Evolutionary conservation across 257 asterid species (phyloP).

Genomic region (Thymus quinquecostatus): DNA sequence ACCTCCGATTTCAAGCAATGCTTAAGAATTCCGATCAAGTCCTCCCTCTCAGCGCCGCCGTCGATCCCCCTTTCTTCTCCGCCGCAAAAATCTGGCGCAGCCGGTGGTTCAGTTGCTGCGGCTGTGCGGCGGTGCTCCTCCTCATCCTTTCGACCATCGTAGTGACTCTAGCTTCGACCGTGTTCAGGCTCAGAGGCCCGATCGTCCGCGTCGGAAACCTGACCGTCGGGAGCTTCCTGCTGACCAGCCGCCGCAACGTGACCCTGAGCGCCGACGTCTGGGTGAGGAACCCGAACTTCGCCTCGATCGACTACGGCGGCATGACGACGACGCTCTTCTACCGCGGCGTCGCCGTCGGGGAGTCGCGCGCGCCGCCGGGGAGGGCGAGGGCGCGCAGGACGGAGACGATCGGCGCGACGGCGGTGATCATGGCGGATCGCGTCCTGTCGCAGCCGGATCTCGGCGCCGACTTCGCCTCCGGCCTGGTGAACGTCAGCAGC

Average conservation of each 20-base stretch:
- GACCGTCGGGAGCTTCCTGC: constrained; percentile 36
- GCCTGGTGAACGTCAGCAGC: constrained; percentile 53
- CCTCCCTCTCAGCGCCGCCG: constrained; percentile 55
- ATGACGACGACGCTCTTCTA: constrained; percentile 59
- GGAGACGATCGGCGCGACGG: constrained; percentile 51
- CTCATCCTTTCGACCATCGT: constrained; percentile 43
- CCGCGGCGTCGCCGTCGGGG: constrained; percentile 55
- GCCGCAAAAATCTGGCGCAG: constrained; percentile 22
- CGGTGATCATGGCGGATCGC: constrained; percentile 58
- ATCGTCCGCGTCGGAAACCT: constrained; percentile 47
- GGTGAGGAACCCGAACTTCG: constrained; percentile 71
- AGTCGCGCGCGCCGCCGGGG: constrained; percentile 70
- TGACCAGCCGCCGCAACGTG: constrained; percentile 46
- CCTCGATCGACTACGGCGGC: constrained; percentile 58
- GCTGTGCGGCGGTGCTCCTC: constrained; percentile 41
- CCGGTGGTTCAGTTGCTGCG: constrained; percentile 48
- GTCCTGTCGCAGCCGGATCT: constrained; percentile 50
- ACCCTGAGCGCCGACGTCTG: constrained; percentile 61
- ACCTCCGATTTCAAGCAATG: constrained; percentile 29
- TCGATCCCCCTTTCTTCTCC: constrained; percentile 36
- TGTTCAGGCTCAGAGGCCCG: constrained; percentile 60
- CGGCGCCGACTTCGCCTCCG: constrained; percentile 43
- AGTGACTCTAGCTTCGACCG: constrained; percentile 53
- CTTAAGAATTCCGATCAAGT: constrained; percentile 53
- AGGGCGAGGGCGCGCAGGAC: constrained; percentile 62